Conservation (phyloP, 2,329 filamentous ascomycete genomes). For the Fusarium agapanthi region DNA sequence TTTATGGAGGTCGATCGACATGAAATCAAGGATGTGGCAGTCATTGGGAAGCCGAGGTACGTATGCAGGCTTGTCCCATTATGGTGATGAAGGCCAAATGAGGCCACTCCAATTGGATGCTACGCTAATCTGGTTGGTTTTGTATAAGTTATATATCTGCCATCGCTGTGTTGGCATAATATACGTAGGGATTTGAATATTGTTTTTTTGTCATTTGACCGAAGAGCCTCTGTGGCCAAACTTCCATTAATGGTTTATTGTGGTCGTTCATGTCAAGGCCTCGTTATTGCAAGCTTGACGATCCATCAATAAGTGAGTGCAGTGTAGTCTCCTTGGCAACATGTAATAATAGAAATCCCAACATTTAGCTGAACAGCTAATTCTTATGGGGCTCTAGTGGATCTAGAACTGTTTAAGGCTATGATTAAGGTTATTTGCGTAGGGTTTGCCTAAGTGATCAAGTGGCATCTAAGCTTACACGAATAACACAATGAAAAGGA, state of each 20-base stretch:
- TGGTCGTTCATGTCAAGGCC: neutral
- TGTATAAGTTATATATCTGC: neutral
- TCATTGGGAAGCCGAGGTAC: slow-evolving; percentile 26
- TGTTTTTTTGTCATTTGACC: neutral
- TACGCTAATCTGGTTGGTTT: neutral
- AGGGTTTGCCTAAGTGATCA: neutral
- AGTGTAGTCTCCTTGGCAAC: neutral
- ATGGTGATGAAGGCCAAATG: neutral
- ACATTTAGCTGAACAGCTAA: neutral
- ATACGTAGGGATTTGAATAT: neutral
- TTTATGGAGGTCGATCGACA: neutral
- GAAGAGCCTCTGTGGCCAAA: neutral
- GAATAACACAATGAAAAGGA: neutral
- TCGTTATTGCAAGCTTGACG: neutral
- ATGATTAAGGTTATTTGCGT: neutral
- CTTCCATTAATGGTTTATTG: neutral
- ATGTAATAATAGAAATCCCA: neutral
- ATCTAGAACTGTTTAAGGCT: neutral
- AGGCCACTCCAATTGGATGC: slow-evolving; percentile 4
- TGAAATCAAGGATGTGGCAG: slow-evolving; percentile 9
- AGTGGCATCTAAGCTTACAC: neutral
- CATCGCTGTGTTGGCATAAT: neutral
- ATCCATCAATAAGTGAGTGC: neutral
- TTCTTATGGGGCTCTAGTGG: neutral
- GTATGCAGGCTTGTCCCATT: slow-evolving; percentile 6